Evolutionary conservation across 345 rosid genomes (phyloP), one percentile per base, ranked within the genome.

Genomic region (Populus simonii): DNA sequence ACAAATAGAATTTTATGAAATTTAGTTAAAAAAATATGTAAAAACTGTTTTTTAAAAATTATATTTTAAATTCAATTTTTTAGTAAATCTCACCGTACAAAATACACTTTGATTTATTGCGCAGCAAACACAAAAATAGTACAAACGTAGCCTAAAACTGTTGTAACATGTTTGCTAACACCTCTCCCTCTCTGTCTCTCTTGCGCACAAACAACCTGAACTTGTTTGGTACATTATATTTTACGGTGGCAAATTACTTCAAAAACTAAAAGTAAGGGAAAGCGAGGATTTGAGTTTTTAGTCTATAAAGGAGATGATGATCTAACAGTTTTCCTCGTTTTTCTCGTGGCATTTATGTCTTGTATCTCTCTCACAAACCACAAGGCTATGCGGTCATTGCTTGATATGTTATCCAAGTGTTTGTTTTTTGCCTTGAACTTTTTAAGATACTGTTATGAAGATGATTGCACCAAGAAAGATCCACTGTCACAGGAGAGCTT

Each of bases 401-500:
- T 13, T 38, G 11, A 13, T 63, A 8, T 66, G 53, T 43, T 70
- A 70, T 41, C 23, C 70, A 27, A 69, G 55, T 38, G 20, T 35
- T 33, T 69, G 25, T 18, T 72, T 83, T 72, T 80, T 59, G 82
- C 89, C 88, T 88, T 82, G 85, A 89, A 63, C 62, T 81, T 78
- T 73, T 72, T 74, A 86, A 96, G 98, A 84, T 87, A 87, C 84
- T 87, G 98, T 78, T 86, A 86, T 53, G 93, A 92, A 76, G 93
- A 89, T 70, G 94, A 89, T 77, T 96, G 99, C 90, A 86, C 97
- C 79, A 96, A 91, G 84, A 97, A 93, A 87, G 99, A 96, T 75
- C 99, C 99, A 0, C 85, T 96, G 43, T 92, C 99, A 33, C 99
- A 93, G 80, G 97, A 96, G 78, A 89, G 88, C 87, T 96, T 96